Base-by-base conservation (phyloP, 352 stramenopile species). In the Phytopythium cucurbitacearum region DNA sequence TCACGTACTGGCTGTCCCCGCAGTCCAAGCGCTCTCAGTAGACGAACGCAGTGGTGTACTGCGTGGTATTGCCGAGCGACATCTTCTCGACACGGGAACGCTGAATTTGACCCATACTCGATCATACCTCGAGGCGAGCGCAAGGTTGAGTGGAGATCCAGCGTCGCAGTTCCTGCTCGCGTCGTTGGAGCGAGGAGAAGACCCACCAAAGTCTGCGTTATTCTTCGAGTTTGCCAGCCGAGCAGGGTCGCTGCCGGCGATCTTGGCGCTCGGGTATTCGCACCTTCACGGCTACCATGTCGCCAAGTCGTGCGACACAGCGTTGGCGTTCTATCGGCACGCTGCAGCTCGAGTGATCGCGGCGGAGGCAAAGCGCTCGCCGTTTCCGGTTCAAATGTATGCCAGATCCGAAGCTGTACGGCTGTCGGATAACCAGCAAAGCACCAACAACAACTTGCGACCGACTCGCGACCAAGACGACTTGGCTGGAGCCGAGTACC, bases 261-360 rank as follows among this genome's bases (percentile, higher is more conserved):
- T 71, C 10, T 87, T 94, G 68, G 76, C 76, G n/a, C 64, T 94
- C 7, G 87, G 83, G 3, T 91, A 91, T 37, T 69, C 76, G 0
- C 68, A 84, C 13, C 41, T 81, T 1, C 60, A 88, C 28, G 85
- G 87, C 40, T 75, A 80, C 36, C 52, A 68, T 1, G 65, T 80
- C 1, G 57, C 67, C 1, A 68, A 62, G 33, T 84, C 67, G 5
- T 95, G 87, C 53, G 65, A 78, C 10, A 39, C 54, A 7, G 69
- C 87, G 4, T 48, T 95, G 28, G 53, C 60, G 16, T 73, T 91
- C 68, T 95, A 96, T 69, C 88, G 91, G 48, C 65, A 67, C 10
- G 85, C 78, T 0, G 87, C 85, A 0, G 75, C 80, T 38, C 64
- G 69, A 10, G 73, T 84, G 34, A 73, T 82, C 3, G 50, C 57